phyloP scores from a whole-genome alignment of 2,329 filamentous ascomycete species.

The Escovopsis sp. region DNA sequence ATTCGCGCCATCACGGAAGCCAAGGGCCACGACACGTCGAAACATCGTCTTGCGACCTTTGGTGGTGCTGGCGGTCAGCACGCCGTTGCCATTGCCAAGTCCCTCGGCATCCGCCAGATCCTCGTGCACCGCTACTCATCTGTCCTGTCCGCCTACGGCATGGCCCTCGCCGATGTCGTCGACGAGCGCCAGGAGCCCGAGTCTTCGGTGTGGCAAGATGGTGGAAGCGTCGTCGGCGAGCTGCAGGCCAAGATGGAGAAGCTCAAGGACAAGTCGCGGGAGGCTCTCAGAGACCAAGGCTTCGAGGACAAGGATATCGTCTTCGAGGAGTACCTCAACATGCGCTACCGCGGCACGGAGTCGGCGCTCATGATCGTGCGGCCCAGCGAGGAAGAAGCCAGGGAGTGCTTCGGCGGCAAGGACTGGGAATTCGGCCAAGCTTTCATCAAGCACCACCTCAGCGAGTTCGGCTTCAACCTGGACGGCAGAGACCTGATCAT shows the following conservation, averaged over 20 bases:
- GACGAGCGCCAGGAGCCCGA: slow-evolving; percentile 77
- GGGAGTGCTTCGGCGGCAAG: slow-evolving; percentile 44
- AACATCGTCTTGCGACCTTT: slow-evolving; percentile 82
- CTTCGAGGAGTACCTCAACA: slow-evolving; percentile 88
- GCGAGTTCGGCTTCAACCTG: slow-evolving; percentile 86
- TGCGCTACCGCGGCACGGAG: slow-evolving; percentile 82
- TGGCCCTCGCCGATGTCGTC: slow-evolving; percentile 86
- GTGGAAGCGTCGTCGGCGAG: slow-evolving; percentile 41
- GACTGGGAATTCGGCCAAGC: slow-evolving; percentile 74
- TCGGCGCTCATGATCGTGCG: slow-evolving; percentile 82
- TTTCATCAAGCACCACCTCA: slow-evolving; percentile 75
- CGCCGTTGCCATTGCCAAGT: slow-evolving; percentile 78
- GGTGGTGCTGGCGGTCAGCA: slow-evolving; percentile 86
- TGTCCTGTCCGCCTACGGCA: slow-evolving; percentile 79
- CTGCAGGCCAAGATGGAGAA: slow-evolving; percentile 63
- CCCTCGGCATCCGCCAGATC: slow-evolving; percentile 72
- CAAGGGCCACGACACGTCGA: slow-evolving; percentile 80
- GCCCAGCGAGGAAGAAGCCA: slow-evolving; percentile 47
- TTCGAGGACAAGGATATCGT: slow-evolving; percentile 60
- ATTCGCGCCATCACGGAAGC: slow-evolving; percentile 86
- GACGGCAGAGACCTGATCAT: slow-evolving; percentile 75
- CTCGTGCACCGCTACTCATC: slow-evolving; percentile 79
- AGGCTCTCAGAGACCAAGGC: slow-evolving; percentile 58
- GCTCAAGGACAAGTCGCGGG: slow-evolving; percentile 59
- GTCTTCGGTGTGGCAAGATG: slow-evolving; percentile 45